Base-by-base conservation (phyloP, 2,329 filamentous ascomycete species). In the Sclerotinia spermophila region DNA sequence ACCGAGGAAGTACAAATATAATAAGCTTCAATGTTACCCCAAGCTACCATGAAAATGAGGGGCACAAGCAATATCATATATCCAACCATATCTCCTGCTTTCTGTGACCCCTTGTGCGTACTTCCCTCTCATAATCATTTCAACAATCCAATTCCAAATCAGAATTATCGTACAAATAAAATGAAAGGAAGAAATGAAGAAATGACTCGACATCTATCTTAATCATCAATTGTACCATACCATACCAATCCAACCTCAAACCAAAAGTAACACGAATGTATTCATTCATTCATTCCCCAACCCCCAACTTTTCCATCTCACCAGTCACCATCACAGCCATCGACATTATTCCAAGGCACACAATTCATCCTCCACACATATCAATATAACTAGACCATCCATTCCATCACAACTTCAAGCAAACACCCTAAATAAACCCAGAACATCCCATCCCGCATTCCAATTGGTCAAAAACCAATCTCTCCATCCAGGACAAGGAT, bases 251-350 rank as follows among this genome's bases (percentile, higher is more conserved):
- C 53, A 24, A 21, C 8, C 10, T 19, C 5, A 15, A 2, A 6
- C 6, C 6, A 0, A 33, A 21, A 11, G 30, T 30, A 24, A 35
- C 56, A 59, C 56, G 56, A 33, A n/a, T n/a, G 33, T 58, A 38
- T 59, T 40, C n/a, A n/a, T n/a, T n/a, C n/a, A n/a, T n/a, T n/a
- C n/a, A n/a, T n/a, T n/a, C n/a, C 56, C 56, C 56, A 59, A 59
- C 56, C 56, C 24, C 56, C 56, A 59, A n/a, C 5, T 38, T 59
- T 59, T 59, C 6, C 11, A n/a, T n/a, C n/a, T n/a, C n/a, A n/a
- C n/a, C n/a, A n/a, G n/a, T n/a, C n/a, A n/a, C n/a, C 6, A 59
- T 38, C 24, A 59, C 56, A 59, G 56, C 56, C 56, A 59, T 59
- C 33, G 33, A 38, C 11, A 59, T 59, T 59, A 38, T 38, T 59